phyloP scores from a whole-genome alignment of 495 filamentous ascomycete species.

The Pseudevernia furfuracea region DNA sequence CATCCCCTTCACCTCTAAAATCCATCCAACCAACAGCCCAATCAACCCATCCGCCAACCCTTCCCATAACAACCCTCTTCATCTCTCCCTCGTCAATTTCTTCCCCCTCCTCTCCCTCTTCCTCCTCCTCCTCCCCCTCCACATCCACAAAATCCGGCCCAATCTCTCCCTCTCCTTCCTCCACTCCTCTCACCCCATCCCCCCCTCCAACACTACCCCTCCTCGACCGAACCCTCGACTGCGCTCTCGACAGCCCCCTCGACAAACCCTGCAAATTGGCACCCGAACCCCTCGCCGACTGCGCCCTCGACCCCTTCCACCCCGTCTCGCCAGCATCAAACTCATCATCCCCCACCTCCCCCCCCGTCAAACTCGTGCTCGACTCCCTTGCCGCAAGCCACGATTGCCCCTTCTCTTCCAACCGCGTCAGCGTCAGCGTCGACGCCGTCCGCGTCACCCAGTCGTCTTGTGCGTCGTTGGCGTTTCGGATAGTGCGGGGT shows the following conservation, averaged over 20 bases:
- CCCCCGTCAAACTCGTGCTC: slow-evolving; percentile 51
- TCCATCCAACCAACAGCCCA: slow-evolving; percentile 26
- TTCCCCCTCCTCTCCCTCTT: slow-evolving; percentile 13
- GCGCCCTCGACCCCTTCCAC: slow-evolving; percentile 3
- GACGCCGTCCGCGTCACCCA: slow-evolving; percentile 72
- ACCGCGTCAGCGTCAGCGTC: slow-evolving; percentile 57
- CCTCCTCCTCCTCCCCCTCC: slow-evolving; percentile 13
- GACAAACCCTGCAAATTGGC: neutral
- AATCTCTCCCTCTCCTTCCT: neutral
- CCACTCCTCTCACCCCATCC: neutral
- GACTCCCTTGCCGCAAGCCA: slow-evolving; percentile 69
- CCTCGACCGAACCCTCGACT: neutral
- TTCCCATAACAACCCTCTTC: slow-evolving; percentile 22
- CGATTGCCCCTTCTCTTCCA: slow-evolving; percentile 70
- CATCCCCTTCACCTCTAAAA: slow-evolving; percentile 16
- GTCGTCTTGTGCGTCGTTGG: slow-evolving; percentile 14
- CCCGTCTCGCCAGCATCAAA: neutral
- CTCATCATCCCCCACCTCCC: neutral
- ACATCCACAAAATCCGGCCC: slow-evolving; percentile 23
- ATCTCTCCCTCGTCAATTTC: slow-evolving; percentile 25
- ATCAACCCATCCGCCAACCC: slow-evolving; percentile 26
- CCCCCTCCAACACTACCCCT: neutral
- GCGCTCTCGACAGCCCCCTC: neutral
- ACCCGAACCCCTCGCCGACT: slow-evolving; percentile 1
- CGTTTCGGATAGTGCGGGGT: neutral